Evolutionary conservation across 2,329 filamentous ascomycete species (phyloP).

Genomic region (Stagonosporopsis rhizophila): DNA sequence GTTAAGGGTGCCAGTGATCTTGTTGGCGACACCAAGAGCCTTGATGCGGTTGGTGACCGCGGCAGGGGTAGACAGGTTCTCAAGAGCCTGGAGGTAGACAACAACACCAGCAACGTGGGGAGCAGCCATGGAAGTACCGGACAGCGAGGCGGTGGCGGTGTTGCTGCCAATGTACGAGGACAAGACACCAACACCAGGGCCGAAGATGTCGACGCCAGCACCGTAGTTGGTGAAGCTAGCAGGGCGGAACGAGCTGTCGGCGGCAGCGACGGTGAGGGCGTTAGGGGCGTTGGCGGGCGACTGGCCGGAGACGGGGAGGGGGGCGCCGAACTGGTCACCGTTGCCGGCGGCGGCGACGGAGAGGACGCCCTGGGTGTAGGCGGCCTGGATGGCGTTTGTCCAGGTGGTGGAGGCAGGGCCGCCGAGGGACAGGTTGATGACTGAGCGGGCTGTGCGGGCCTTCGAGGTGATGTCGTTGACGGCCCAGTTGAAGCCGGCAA

Average conservation of each 20-base stretch:
- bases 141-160: constrained; percentile 48
- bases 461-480: constrained; percentile 31
- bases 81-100: constrained; percentile 67
- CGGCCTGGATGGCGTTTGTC: constrained; percentile 36
- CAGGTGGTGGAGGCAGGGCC: constrained; percentile 27
- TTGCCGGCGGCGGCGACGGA: constrained; percentile 46
- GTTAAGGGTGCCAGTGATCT: constrained; percentile 15
- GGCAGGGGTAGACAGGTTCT: constrained; percentile 33
- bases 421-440: constrained; percentile 43
- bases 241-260: constrained; percentile 27
- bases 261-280: constrained; percentile 41
- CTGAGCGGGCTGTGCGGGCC: constrained; percentile 22
- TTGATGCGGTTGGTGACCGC: constrained; percentile 25
- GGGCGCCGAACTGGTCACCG: constrained; percentile 21
- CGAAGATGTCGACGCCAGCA: constrained; percentile 36
- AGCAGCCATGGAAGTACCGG: constrained; percentile 70
- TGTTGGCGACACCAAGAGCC: constrained; percentile 16
- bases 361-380: constrained; percentile 34
- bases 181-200: constrained; percentile 43
- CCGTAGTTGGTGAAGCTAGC: constrained; percentile 44
- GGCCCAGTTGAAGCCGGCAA: constrained; percentile 34
- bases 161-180: constrained; percentile 53
- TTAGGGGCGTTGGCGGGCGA: constrained; percentile 38
- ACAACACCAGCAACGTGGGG: constrained; percentile 72
- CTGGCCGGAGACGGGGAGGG: constrained; percentile 23